phyloP scores from a whole-genome alignment of 441 rosid genomes.

The Eugenia klotzschiana region DNA sequence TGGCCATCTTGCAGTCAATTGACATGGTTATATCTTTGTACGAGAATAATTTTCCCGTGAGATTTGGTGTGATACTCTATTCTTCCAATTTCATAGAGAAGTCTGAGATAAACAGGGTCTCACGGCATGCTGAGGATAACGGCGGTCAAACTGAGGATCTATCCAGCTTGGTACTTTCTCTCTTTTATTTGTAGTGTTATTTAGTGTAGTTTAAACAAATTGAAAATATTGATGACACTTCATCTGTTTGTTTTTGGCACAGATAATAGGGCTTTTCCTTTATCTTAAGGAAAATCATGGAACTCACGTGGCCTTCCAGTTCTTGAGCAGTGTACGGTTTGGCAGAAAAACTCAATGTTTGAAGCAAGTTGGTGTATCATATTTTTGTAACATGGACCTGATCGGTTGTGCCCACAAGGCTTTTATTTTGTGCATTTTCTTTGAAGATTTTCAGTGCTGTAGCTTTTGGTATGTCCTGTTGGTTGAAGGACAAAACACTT shows the following conservation, averaged over 20 bases:
- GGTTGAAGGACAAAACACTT: not conserved
- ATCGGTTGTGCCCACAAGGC: not conserved
- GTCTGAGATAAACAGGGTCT: slow-evolving; percentile 50
- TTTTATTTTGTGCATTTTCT: not conserved
- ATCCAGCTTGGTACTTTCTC: slow-evolving; percentile 72
- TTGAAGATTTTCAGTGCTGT: not conserved
- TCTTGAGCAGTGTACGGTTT: slow-evolving; percentile 69
- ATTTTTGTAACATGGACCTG: not conserved
- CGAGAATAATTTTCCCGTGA: slow-evolving; percentile 76
- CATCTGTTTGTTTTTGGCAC: slow-evolving; percentile 18
- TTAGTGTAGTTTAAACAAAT: slow-evolving; percentile 4
- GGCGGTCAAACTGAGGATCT: slow-evolving; percentile 44
- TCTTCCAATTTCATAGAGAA: slow-evolving; percentile 56
- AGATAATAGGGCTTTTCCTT: slow-evolving; percentile 81
- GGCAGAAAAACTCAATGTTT: not conserved
- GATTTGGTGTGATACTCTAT: slow-evolving; percentile 88
- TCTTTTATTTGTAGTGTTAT: not conserved
- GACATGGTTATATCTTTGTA: slow-evolving; percentile 62
- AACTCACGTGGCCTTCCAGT: slow-evolving; percentile 69
- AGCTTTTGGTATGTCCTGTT: not conserved
- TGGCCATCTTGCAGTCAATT: slow-evolving; percentile 55
- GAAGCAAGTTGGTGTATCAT: not conserved
- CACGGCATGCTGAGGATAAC: slow-evolving; percentile 22
- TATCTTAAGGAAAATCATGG: slow-evolving; percentile 83
- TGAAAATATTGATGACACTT: slow-evolving; percentile 2